Base-by-base conservation (phyloP, 768 basidiomycete species). In the Trametes villosa region DNA sequence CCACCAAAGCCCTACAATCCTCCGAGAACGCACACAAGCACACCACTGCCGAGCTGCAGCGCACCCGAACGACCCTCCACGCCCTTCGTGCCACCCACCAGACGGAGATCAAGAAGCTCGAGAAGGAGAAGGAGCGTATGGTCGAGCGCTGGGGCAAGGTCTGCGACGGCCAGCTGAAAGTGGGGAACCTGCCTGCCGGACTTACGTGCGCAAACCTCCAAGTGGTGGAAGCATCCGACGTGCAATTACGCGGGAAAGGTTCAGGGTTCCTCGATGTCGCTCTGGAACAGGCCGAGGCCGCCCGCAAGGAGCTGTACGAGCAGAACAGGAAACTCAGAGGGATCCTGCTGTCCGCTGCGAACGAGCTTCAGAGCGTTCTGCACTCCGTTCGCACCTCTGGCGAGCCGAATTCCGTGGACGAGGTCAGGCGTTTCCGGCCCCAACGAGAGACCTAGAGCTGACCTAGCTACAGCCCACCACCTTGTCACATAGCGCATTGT, bases 111-210 rank as follows among this genome's bases (percentile, higher is more conserved):
- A 92, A 88, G 80, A 90, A 89, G 78, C 84, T 83, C 67, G 92
- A 95, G 65, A 88, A 87, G 65, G 92, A 94, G 40, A 74, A 87
- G 18, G 92, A 94, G 66, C 81, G 86, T 18, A 85, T 89, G 70
- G 65, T 83, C 27, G 92, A 94, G 49, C 86, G 84, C 64, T 92
- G 90, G 89, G 76, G 79, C 29, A 92, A 86, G 69, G 71, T 94
- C 18, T 75, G 83, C 6, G 91, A 92, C 57, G 71, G 79, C 11
- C 92, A 94, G 71, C 71, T 81, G 0, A 90, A 87, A 71, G 74
- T 87, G 6, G 76, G 77, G 13, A 65, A 74, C 0, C 68, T 77
- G 1, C 73, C 81, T 5, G 79, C 83, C 55, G 88, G 89, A 22
- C 45, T 65, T 12, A 53, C 56, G 11, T 71, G 64, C 40, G 55